Percentiles rank a stretch among this genome's conserved stretches.
These are phyloP conservation scores for Thermothelomyces thermophilus DNA, from an alignment of 2,329 filamentous ascomycete genomes.

Conservation along the genomic window DNA sequence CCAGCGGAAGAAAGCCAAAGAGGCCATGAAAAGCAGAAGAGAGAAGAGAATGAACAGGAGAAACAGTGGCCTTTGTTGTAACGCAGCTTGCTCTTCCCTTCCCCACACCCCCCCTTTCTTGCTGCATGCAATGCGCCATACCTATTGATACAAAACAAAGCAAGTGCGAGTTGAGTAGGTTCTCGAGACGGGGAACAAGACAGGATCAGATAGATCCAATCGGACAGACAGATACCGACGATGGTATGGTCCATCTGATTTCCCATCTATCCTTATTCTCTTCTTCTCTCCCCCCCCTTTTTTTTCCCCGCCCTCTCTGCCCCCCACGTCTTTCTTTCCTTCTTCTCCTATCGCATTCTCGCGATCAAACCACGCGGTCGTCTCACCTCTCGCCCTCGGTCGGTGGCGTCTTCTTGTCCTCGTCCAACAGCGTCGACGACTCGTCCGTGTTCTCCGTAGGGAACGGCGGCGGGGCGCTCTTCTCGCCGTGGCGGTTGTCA, in stretches of 20 bases:
- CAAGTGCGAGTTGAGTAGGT: constrained; percentile 13
- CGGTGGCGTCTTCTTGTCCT: not conserved
- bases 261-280: not conserved
- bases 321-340: not conserved
- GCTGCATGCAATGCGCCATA: constrained; percentile 10
- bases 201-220: not conserved
- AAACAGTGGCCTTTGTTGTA: not conserved
- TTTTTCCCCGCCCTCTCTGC: too few species aligned
- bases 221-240: not conserved
- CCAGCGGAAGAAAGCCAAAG: too few species aligned
- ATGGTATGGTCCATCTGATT: too few species aligned
- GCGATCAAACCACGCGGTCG: not conserved
- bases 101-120: not conserved
- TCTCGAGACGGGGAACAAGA: not conserved
- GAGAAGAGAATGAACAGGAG: not conserved
- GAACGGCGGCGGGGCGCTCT: constrained; percentile 49
- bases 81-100: not conserved
- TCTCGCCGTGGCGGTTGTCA: constrained; percentile 45
- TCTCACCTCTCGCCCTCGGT: constrained; percentile 10
- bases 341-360: not conserved
- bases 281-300: not conserved
- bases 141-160: constrained; percentile 14
- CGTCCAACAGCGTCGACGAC: constrained; percentile 24
- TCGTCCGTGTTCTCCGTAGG: constrained; percentile 40
- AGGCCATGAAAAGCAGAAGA: not conserved